These are phyloP conservation scores for Sphaerobolus stellatus DNA, from an alignment of 1,284 basidiomycete genomes.

Conservation along the genomic window DNA sequence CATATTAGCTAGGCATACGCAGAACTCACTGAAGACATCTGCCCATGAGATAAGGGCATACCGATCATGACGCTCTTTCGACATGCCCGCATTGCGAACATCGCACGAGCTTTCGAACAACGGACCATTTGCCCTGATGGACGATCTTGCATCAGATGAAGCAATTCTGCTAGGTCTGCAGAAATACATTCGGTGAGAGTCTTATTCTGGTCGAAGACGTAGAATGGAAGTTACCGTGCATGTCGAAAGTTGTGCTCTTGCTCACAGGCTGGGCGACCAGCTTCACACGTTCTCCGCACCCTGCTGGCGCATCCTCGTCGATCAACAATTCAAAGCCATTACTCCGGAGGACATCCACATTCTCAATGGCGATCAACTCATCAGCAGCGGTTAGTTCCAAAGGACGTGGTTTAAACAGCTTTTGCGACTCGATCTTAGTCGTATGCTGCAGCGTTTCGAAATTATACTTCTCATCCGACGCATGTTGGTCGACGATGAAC, in stretches of 20 bases:
- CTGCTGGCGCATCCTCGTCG: slow-evolving; percentile 53
- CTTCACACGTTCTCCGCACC: slow-evolving; percentile 54
- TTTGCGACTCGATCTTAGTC: slow-evolving; percentile 86
- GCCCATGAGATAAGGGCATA: slow-evolving; percentile 69
- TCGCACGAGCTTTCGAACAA: slow-evolving; percentile 89
- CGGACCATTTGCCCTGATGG: slow-evolving; percentile 79
- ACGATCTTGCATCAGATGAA: slow-evolving; percentile 80
- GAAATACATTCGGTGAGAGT: slow-evolving; percentile 35
- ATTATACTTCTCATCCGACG: slow-evolving; percentile 96
- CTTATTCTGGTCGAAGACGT: neutral
- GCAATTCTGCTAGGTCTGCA: slow-evolving; percentile 91
- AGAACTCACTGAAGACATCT: slow-evolving; percentile 80
- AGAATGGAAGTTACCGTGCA: slow-evolving; percentile 47
- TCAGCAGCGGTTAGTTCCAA: slow-evolving; percentile 89
- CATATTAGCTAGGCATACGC: slow-evolving; percentile 7
- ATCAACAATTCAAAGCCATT: slow-evolving; percentile 85
- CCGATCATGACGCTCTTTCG: slow-evolving; percentile 97
- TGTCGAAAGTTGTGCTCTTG: slow-evolving; percentile 82
- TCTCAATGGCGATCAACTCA: slow-evolving; percentile 86
- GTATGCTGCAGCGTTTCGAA: slow-evolving; percentile 91
- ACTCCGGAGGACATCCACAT: slow-evolving; percentile 72
- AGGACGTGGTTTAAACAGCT: slow-evolving; percentile 71
- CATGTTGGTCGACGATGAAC: slow-evolving; percentile 92
- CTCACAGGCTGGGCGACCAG: slow-evolving; percentile 88
- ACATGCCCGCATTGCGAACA: slow-evolving; percentile 98